A percentile compares a stretch with the other conserved stretches of the same genome.
Evolutionary conservation across 2,329 filamentous ascomycete species (phyloP).

Genomic region (Aureobasidium sp.): DNA sequence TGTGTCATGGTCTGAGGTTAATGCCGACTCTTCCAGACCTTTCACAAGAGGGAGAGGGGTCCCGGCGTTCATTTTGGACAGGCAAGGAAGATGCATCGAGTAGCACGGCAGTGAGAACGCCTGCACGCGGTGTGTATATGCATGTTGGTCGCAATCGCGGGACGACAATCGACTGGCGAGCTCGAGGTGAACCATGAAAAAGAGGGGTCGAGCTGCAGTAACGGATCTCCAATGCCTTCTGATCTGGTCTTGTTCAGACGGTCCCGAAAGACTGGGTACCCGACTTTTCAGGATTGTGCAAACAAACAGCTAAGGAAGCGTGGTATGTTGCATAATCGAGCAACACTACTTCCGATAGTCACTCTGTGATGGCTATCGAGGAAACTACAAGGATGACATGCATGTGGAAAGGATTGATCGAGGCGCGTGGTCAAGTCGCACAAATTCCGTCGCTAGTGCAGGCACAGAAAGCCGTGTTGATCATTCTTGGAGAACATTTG

Average conservation of each 20-base stretch:
- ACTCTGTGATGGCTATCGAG: not conserved
- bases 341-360: not conserved
- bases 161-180: not conserved
- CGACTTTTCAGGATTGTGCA: not conserved
- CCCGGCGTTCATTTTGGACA: not conserved
- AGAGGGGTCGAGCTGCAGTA: not conserved
- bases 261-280: not conserved
- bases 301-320: not conserved
- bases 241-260: not conserved
- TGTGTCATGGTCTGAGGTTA: not conserved
- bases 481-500: not conserved
- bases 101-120: not conserved
- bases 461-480: not conserved
- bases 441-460: not conserved
- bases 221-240: not conserved
- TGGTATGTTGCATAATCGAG: not conserved
- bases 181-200: not conserved
- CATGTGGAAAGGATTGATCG: not conserved
- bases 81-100: not conserved
- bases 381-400: not conserved
- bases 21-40: not conserved
- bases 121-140: not conserved
- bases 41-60: not conserved
- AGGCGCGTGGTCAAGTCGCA: constrained; percentile 6
- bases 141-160: not conserved